A percentile compares a stretch with the other conserved stretches of the same genome.
phyloP scores from a whole-genome alignment of 257 asterid species.

The Solanum appendiculatum region DNA sequence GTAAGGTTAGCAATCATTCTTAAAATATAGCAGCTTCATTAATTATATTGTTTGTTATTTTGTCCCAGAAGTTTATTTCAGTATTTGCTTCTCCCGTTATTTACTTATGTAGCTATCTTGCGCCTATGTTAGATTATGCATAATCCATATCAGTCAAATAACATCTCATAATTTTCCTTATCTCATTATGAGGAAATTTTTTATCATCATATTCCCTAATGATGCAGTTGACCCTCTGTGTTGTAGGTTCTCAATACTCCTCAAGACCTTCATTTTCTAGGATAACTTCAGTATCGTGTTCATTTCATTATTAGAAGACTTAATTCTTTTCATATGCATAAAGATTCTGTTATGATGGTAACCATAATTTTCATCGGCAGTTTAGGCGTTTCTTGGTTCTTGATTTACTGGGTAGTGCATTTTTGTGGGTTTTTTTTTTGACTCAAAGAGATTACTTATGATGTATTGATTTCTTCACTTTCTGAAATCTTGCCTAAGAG shows the following conservation, averaged over 20 bases:
- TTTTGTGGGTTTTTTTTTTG: not conserved
- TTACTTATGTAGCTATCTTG: not conserved
- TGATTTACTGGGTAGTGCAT: not conserved
- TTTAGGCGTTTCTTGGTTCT: not conserved
- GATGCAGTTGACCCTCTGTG: not conserved
- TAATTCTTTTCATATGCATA: not conserved
- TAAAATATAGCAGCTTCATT: not conserved
- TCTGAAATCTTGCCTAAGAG: not conserved
- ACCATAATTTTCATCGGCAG: not conserved
- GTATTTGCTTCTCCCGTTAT: not conserved
- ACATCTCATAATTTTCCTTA: not conserved
- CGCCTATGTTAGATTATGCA: not conserved
- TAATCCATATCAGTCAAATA: not conserved
- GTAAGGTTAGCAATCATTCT: not conserved
- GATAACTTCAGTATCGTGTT: not conserved
- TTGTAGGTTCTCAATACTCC: not conserved
- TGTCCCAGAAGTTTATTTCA: not conserved
- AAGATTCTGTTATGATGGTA: not conserved
- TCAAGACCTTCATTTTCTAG: not conserved
- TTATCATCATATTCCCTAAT: not conserved
- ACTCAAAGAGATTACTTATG: not conserved
- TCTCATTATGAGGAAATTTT: not conserved
- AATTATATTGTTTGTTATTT: not conserved
- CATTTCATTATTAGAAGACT: not conserved
- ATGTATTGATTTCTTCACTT: not conserved